Evolutionary conservation across 192 early-diverging fungal species (phyloP).

Genomic region (Coemansia sp.): DNA sequence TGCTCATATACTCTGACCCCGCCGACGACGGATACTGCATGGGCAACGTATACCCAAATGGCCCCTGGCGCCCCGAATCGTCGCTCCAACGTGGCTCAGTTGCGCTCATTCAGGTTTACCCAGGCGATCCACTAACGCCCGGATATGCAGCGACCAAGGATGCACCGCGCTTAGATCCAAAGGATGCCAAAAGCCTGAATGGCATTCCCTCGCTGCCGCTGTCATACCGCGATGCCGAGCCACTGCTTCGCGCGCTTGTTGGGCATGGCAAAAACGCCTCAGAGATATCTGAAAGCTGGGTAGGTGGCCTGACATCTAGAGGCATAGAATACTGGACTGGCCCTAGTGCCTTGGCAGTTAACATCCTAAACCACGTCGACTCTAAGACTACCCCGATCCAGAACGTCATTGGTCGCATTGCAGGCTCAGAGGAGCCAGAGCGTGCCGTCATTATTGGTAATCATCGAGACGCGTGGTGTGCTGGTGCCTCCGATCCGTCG

Average conservation of each 20-base stretch:
- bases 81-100: slow-evolving; percentile 60
- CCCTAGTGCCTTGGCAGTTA: slow-evolving; percentile 46
- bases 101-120: slow-evolving; percentile 41
- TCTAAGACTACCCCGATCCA: slow-evolving; percentile 55
- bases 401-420: slow-evolving; percentile 62
- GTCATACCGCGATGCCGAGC: slow-evolving; percentile 60
- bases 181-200: slow-evolving; percentile 52
- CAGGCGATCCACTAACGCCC: slow-evolving; percentile 66
- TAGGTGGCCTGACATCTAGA: slow-evolving; percentile 51
- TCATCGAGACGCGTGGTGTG: slow-evolving; percentile 67
- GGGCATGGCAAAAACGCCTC: slow-evolving; percentile 44
- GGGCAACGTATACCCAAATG: slow-evolving; percentile 57
- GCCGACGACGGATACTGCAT: slow-evolving; percentile 58
- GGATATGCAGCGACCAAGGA: slow-evolving; percentile 56
- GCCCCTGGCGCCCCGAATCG: slow-evolving; percentile 59
- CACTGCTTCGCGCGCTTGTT: slow-evolving; percentile 55
- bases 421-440: slow-evolving; percentile 54
- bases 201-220: slow-evolving; percentile 64
- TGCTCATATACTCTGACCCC: slow-evolving; percentile 64
- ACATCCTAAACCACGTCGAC: slow-evolving; percentile 56
- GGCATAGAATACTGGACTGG: slow-evolving; percentile 59
- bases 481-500: slow-evolving; percentile 62
- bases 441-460: slow-evolving; percentile 59
- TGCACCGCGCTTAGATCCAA: slow-evolving; percentile 55
- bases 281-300: slow-evolving; percentile 42